A percentile compares a stretch with the other conserved stretches of the same genome.
Conservation (phyloP, 2,329 filamentous ascomycete genomes). For the Leptographium wingfieldii region DNA sequence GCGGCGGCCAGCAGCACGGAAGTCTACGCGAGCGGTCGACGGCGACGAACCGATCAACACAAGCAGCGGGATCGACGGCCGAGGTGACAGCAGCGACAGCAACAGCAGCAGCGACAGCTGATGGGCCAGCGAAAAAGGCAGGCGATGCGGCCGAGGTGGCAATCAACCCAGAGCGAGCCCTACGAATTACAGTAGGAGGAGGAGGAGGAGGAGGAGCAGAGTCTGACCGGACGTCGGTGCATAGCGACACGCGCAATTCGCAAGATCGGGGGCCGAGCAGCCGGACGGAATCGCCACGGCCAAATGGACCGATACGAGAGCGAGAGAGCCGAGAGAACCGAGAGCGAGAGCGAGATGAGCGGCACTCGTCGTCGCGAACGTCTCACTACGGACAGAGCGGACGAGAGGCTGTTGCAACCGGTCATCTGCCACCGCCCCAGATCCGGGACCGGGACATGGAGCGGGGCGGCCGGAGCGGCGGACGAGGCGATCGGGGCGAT, state of each 20-base stretch:
- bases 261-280: neutral
- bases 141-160: slow-evolving; percentile 27
- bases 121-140: neutral
- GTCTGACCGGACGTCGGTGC: neutral
- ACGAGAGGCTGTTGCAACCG: slow-evolving; percentile 16
- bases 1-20: neutral
- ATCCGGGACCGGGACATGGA: neutral
- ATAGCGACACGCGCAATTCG: neutral
- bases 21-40: slow-evolving; percentile 11
- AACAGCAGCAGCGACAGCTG: neutral
- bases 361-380: slow-evolving; percentile 16
- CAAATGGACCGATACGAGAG: neutral
- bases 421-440: neutral
- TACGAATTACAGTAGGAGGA: slow-evolving; percentile 26
- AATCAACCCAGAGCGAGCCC: slow-evolving; percentile 44
- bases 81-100: neutral
- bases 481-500: slow-evolving; percentile 4
- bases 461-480: neutral
- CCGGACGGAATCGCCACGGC: slow-evolving; percentile 34
- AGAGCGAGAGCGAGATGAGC: slow-evolving; percentile 29
- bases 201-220: neutral
- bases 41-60: no score
- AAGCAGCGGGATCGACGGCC: neutral
- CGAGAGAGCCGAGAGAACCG: slow-evolving; percentile 24
- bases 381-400: slow-evolving; percentile 21